Evolutionary conservation across 495 filamentous ascomycete species (phyloP).

Genomic region (Aspergillus mulundensis): DNA sequence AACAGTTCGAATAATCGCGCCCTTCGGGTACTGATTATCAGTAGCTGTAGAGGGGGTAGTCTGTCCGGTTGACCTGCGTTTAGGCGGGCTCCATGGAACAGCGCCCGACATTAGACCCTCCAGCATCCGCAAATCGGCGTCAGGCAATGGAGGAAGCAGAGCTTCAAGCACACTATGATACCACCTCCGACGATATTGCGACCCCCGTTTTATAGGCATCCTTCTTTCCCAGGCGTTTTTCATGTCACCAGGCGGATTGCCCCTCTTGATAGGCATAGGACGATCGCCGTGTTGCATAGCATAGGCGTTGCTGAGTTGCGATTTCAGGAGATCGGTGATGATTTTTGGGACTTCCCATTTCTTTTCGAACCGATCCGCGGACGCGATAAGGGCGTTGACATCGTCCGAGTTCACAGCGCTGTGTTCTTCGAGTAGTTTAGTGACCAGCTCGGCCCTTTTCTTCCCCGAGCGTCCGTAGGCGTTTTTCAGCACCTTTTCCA

Average conservation of each 20-base stretch:
- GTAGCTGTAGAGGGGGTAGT: neutral
- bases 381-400: slow-evolving; percentile 8
- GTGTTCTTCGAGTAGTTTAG: slow-evolving; percentile 37
- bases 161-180: slow-evolving; percentile 52
- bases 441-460: slow-evolving; percentile 59
- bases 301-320: slow-evolving; percentile 30
- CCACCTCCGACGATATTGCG: slow-evolving; percentile 57
- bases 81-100: slow-evolving; percentile 36
- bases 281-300: slow-evolving; percentile 20
- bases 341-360: slow-evolving; percentile 35
- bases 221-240: slow-evolving; percentile 62
- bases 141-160: slow-evolving; percentile 69
- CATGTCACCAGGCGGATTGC: slow-evolving; percentile 52
- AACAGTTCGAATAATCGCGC: slow-evolving; percentile 13
- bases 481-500: slow-evolving; percentile 59
- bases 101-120: slow-evolving; percentile 53
- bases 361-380: slow-evolving; percentile 20
- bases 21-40: neutral
- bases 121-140: slow-evolving; percentile 60
- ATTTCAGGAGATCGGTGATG: slow-evolving; percentile 31
- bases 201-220: slow-evolving; percentile 45
- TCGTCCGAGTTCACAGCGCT: slow-evolving; percentile 28
- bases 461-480: slow-evolving; percentile 74
- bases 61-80: slow-evolving; percentile 27
- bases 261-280: slow-evolving; percentile 31